Conservation (phyloP, 805 yeast genomes). For the Priceomyces carsonii region DNA sequence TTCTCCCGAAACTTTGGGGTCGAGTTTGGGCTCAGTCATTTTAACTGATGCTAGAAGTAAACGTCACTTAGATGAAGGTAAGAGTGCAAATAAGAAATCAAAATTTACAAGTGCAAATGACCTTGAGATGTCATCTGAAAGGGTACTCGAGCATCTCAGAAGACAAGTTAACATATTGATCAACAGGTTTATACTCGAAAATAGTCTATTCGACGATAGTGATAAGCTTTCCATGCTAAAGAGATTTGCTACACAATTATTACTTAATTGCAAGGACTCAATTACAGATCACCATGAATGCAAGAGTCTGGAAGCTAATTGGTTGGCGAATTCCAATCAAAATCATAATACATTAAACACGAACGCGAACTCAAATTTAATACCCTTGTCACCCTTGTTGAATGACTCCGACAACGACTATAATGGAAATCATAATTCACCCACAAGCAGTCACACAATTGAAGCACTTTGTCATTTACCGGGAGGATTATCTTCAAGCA, state of each 20-base stretch:
- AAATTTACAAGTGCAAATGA: neutral
- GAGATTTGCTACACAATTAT: conserved; percentile 12
- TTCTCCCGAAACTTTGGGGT: conserved; percentile 4
- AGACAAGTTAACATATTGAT: conserved; percentile 9
- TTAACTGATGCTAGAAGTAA: neutral
- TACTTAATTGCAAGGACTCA: conserved; percentile 13
- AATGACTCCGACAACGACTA: conserved; percentile 26
- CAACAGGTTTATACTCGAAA: conserved; percentile 9
- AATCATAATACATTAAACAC: conserved; percentile 5
- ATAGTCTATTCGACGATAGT: conserved; percentile 6
- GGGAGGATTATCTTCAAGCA: conserved; percentile 9
- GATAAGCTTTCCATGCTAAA: conserved; percentile 14
- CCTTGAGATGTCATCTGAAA: neutral
- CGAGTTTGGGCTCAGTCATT: neutral
- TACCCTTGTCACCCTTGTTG: conserved; percentile 30
- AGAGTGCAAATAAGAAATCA: neutral
- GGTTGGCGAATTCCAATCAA: conserved; percentile 10
- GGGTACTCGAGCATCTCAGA: conserved; percentile 6
- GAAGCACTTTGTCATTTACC: conserved; percentile 17
- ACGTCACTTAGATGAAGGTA: neutral
- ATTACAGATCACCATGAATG: conserved; percentile 6
- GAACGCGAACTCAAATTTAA: conserved; percentile 17
- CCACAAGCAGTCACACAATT: conserved; percentile 4
- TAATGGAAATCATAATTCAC: conserved; percentile 5
- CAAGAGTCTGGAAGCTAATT: conserved; percentile 10